Conservation (phyloP, 805 yeast genomes). For the Torulaspora franciscae region DNA sequence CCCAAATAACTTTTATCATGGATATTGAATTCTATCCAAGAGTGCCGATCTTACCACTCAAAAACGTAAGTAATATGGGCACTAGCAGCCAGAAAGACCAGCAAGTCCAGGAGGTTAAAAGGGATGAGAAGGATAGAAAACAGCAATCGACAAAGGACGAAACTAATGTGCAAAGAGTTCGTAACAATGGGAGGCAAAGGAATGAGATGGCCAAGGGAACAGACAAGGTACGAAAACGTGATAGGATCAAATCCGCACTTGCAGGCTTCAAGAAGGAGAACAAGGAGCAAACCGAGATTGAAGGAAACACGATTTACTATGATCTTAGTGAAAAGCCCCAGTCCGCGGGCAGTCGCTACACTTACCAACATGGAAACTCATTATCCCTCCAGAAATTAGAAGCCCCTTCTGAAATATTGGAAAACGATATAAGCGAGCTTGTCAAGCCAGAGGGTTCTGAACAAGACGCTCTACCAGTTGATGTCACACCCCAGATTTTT, state of each 20-base stretch:
- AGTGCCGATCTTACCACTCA: slow-evolving; percentile 16
- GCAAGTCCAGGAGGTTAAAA: not conserved
- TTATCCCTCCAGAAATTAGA: not conserved
- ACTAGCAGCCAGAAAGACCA: not conserved
- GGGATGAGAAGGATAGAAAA: not conserved
- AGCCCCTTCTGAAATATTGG: not conserved
- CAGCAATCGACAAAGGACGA: too few relatives aligned
- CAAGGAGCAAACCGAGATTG: not conserved
- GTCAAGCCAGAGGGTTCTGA: not conserved
- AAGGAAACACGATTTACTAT: slow-evolving; percentile 5
- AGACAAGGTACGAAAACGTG: slow-evolving; percentile 5
- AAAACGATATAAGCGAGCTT: not conserved
- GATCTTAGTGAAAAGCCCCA: not conserved
- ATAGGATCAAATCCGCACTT: slow-evolving; percentile 3
- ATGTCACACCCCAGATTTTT: slow-evolving; percentile 9
- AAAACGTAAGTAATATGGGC: not conserved
- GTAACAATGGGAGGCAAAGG: too few relatives aligned
- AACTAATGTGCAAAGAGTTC: too few relatives aligned
- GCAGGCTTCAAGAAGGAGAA: not conserved
- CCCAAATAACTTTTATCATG: slow-evolving; percentile 2
- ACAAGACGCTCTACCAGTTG: slow-evolving; percentile 10
- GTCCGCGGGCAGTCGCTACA: too few relatives aligned
- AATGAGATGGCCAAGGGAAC: not conserved
- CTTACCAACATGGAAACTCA: slow-evolving; percentile 5
- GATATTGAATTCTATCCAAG: slow-evolving; percentile 21